Evolutionary conservation across 2,329 filamentous ascomycete genomes (phyloP), one percentile per base, ranked within the genome.

Genomic region (Diaporthe citri): DNA sequence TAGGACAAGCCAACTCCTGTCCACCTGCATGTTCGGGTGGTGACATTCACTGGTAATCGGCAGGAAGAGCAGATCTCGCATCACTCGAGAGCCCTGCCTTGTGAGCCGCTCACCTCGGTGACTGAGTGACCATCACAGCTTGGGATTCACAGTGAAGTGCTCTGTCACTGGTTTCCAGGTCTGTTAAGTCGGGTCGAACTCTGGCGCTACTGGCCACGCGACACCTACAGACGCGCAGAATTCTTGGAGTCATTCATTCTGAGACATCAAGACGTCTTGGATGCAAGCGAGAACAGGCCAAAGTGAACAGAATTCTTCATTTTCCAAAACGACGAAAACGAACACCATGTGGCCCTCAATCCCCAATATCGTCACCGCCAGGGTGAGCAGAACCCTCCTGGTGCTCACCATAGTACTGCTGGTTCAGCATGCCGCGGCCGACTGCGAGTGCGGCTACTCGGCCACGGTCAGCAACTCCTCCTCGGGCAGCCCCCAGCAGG

Each of bases 381-480:
- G 41, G 43, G 7, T 12, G 31, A 39, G 46, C 13, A 67, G 10
- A 17, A 39, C 25, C 17, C 48, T 52, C 39, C 46, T 66, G 13
- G 3, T n/a, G 36, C 57, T 75, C 39, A 20, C 28, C 17, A 64
- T 74, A 36, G 71, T 78, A 56, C 76, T 80, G 62, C 60, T 75
- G 41, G 51, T 78, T 56, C 74, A 72, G 25, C 73, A 76, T 12
- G 79, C 78, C 51, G 56, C 77, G 17, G 87, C 88, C 7, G 86
- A 88, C 76, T 96, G 94, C 84, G 90, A 93, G 79, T 96, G 94
- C 80, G 94, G 94, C 70, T 96, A 95, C 82, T 88, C 88, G 4
- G 83, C 92, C 59, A 86, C 85, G 76, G 83, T 86, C 52, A 86
- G 85, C n/a, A 80, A 83, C 60, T 74, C 79, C 34, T 13, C 46